These are phyloP conservation scores for Monosporascus sp. DNA, from an alignment of 2,329 filamentous ascomycete species.

Conservation along the genomic window DNA sequence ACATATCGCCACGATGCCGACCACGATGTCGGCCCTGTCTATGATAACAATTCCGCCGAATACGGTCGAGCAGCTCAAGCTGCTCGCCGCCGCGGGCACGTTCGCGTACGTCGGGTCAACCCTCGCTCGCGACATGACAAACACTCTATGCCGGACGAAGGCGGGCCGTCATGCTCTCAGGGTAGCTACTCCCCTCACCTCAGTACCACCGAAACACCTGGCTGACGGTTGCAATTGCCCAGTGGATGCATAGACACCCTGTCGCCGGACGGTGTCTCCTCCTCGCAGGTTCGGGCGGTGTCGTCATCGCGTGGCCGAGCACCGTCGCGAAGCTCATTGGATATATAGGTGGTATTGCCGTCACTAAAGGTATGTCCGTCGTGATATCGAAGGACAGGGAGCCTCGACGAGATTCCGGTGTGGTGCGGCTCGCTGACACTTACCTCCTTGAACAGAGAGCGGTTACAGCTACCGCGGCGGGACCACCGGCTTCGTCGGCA, in stretches of 20 bases:
- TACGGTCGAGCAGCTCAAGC: background rate
- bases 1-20: background rate
- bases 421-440: background rate
- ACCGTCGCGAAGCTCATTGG: background rate
- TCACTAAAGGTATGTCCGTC: background rate
- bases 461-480: background rate
- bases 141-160: background rate
- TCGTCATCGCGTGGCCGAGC: background rate
- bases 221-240: background rate
- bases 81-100: background rate
- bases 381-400: background rate
- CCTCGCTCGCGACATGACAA: background rate
- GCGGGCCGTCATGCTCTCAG: background rate
- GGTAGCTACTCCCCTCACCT: background rate
- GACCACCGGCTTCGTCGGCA: background rate
- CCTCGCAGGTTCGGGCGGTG: background rate
- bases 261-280: background rate
- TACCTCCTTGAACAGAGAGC: background rate
- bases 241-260: conserved; percentile 1
- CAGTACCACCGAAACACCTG: background rate
- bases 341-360: background rate
- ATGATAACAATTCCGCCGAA: background rate
- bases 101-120: conserved; percentile 1
- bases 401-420: background rate
- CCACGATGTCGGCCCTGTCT: background rate